Evolutionary conservation across 306 rosid genomes (phyloP), one percentile per base, ranked within the genome.

Genomic region (Gastrolobium villosum): DNA sequence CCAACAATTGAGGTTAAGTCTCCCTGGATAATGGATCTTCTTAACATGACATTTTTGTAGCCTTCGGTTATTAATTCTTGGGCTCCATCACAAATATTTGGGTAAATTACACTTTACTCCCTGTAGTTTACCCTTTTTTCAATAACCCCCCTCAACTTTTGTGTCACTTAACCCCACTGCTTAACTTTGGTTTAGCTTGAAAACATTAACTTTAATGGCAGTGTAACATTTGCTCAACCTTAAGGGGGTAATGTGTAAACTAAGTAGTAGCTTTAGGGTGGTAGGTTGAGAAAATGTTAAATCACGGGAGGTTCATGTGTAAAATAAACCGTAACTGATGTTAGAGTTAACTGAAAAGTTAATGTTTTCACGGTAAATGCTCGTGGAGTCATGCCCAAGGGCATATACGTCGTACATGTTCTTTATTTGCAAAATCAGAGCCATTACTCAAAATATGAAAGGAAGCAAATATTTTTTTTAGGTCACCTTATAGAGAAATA

Each of bases 401-500:
- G 53, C 66, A 52, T 62, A 20, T 40, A 28, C 43, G 44, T 3
- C 63, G 28, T 34, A 34, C 6, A 3, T 36, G 39, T 72, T 62
- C 20, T 39, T 49, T 50, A 59, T 39, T 35, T 68, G 46, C 28
- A 52, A 20, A 20, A 46, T 67, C 45, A 50, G 11, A 54, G 68
- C 46, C 37, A 6, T 74, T 52, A 36, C 59, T 28, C 10, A n/a
- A 9, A 74, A 7, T 37, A 57, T 64, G 43, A 44, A 60, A 55
- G 54, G 10, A 79, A 74, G 26, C 46, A 44, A 14, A 35, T 31
- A 62, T 57, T 50, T 39, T 39, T 59, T 50, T 69, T 13, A 8
- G 20, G 63, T 75, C 34, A 26, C 20, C 46, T 73, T 72, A 39
- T 53, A 39, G 81, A 70, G 61, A 30, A 56, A 65, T 37, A 63